Evolutionary conservation across 1,284 basidiomycete genomes (phyloP), one percentile per base, ranked within the genome.

Genomic region (Ustilago curta): DNA sequence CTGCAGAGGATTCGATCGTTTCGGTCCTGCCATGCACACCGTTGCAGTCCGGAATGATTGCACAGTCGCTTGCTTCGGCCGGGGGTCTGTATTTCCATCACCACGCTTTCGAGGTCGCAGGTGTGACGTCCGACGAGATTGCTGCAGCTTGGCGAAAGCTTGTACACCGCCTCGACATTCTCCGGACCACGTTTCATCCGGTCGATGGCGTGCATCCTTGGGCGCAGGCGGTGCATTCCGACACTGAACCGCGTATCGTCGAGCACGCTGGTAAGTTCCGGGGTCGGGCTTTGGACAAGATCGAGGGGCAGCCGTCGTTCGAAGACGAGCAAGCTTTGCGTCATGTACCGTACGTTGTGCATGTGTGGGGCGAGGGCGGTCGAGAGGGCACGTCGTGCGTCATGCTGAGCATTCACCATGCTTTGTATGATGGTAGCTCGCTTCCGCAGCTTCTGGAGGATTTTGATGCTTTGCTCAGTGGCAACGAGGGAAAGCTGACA

Each of bases 21-120:
- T 62, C 71, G 14, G 56, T 78, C 29, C 9, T 79, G 44, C 83
- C 83, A 0, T 83, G 81, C 61, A 83, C 83, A 19, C 83, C 83
- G 7, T 64, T 84, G 48, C 83, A 85, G 54, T 59, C 75, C 1
- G 81, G 82, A 8, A 82, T 84, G 79, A 76, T 85, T 43, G 67
- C 79, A 0, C 78, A 83, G 44, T 75, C 76, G 16, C 64, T 81
- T 23, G 70, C 72, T 4, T 73, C 68, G 7, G 48, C 53, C 1
- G 80, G 80, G 23, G 54, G 45, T 9, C 59, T 79, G 5, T 83
- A 84, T 65, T 65, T 79, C 59, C 80, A 82, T 47, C 70, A 70
- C 40, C 78, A 80, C 27, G 63, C 61, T 2, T 77, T 77, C 57
- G 27, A 50, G 49, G 45, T 78, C 8, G 7, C 7, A 2, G 47